Conservation (phyloP, 2,329 filamentous ascomycete species). For the Ophioceras dolichostomum region DNA sequence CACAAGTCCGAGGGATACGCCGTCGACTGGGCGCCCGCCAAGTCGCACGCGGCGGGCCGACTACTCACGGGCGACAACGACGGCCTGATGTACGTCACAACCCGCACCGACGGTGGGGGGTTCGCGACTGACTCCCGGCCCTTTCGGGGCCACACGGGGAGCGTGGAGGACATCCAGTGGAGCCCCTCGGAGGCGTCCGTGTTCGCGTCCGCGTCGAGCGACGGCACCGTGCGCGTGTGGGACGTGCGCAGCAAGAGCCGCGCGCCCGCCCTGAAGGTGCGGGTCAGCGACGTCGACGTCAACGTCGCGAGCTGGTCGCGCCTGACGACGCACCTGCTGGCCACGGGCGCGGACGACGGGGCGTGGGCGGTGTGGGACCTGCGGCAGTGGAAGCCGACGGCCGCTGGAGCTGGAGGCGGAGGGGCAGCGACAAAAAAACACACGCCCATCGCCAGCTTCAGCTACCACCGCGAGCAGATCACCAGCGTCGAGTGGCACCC, state of each 20-base stretch:
- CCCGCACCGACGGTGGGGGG: slow-evolving; percentile 73
- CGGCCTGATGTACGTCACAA: slow-evolving; percentile 80
- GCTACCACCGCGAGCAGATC: slow-evolving; percentile 93
- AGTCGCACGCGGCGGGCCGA: slow-evolving; percentile 62
- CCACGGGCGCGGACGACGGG: slow-evolving; percentile 86
- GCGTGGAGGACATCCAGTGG: slow-evolving; percentile 94
- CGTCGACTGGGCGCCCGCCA: slow-evolving; percentile 77
- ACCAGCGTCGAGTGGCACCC: slow-evolving; percentile 97
- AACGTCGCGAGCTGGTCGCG: slow-evolving; percentile 96
- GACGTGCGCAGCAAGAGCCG: slow-evolving; percentile 85
- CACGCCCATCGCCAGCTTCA: slow-evolving; percentile 81
- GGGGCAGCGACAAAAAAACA: slow-evolving; percentile 28
- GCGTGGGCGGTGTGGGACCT: slow-evolving; percentile 95
- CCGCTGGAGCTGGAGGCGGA: slow-evolving; percentile 36
- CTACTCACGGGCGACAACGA: slow-evolving; percentile 86
- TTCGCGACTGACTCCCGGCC: slow-evolving; percentile 79
- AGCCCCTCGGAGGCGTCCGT: slow-evolving; percentile 86
- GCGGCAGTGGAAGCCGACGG: slow-evolving; percentile 75
- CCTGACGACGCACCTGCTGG: slow-evolving; percentile 78
- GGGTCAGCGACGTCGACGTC: slow-evolving; percentile 74
- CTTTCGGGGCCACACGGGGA: slow-evolving; percentile 73
- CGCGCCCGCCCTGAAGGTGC: slow-evolving; percentile 75
- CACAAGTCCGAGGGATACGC: slow-evolving; percentile 94
- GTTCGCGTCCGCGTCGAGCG: slow-evolving; percentile 86
- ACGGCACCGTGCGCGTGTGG: slow-evolving; percentile 94